These are phyloP conservation scores for Saccharomyces paradoxus DNA, from an alignment of 805 yeast genomes.

Conservation along the genomic window DNA sequence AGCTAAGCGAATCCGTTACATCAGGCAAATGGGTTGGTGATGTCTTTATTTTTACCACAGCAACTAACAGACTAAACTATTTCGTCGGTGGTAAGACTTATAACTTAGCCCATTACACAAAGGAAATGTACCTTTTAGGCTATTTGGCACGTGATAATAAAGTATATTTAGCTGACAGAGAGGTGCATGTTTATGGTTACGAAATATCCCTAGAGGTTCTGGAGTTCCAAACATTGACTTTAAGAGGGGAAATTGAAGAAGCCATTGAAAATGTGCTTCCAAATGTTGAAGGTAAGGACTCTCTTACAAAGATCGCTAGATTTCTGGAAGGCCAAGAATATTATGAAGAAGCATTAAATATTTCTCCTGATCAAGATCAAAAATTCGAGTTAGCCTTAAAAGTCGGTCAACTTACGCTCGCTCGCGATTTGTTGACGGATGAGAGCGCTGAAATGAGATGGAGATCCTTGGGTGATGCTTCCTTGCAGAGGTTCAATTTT, in stretches of 20 bases:
- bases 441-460: slow-evolving; percentile 64
- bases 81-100: slow-evolving; percentile 90
- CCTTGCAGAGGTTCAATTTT: slow-evolving; percentile 70
- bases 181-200: slow-evolving; percentile 74
- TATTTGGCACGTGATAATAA: slow-evolving; percentile 85
- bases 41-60: slow-evolving; percentile 85
- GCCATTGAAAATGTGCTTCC: slow-evolving; percentile 56
- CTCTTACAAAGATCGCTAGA: slow-evolving; percentile 72
- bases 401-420: slow-evolving; percentile 63
- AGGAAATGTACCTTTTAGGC: slow-evolving; percentile 77
- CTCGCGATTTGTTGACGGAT: slow-evolving; percentile 54
- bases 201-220: slow-evolving; percentile 75
- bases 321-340: slow-evolving; percentile 91
- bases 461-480: slow-evolving; percentile 85
- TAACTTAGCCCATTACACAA: slow-evolving; percentile 88
- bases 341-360: slow-evolving; percentile 69
- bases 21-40: slow-evolving; percentile 97
- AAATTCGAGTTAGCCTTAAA: slow-evolving; percentile 82
- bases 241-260: slow-evolving; percentile 88
- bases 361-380: slow-evolving; percentile 84
- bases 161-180: slow-evolving; percentile 86
- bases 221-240: slow-evolving; percentile 91
- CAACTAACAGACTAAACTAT: slow-evolving; percentile 82
- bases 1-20: slow-evolving; percentile 69
- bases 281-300: slow-evolving; percentile 50